Conservation (phyloP, 371 early-diverging fungal species). For the Umbelopsis sp. region DNA sequence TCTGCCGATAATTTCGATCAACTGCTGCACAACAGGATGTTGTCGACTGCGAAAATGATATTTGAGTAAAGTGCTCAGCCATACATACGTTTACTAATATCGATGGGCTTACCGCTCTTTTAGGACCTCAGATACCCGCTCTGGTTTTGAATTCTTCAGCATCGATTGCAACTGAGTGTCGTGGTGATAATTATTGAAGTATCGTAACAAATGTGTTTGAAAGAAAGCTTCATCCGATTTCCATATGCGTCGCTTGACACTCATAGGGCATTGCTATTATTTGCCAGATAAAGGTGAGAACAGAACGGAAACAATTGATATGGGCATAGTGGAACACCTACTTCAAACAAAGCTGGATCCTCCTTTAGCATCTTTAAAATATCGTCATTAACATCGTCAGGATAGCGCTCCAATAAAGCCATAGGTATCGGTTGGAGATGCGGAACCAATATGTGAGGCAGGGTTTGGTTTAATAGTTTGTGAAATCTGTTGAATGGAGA, state of each 20-base stretch:
- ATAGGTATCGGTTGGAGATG: constrained; percentile 69
- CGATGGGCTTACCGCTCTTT: constrained; percentile 41
- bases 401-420: constrained; percentile 60
- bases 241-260: constrained; percentile 51
- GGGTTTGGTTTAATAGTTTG: constrained; percentile 49
- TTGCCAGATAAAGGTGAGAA: constrained; percentile 4
- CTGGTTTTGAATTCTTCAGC: constrained; percentile 53
- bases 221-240: constrained; percentile 52
- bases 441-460: constrained; percentile 59
- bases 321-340: constrained; percentile 15
- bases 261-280: constrained; percentile 40
- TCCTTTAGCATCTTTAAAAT: constrained; percentile 51
- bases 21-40: constrained; percentile 52
- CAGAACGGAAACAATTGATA: no score
- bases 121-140: constrained; percentile 52
- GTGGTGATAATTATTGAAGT: constrained; percentile 51
- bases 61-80: neutral
- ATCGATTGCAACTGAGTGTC: constrained; percentile 43
- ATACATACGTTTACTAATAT: neutral
- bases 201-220: constrained; percentile 39
- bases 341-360: constrained; percentile 53
- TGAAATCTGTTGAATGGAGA: constrained; percentile 40
- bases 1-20: constrained; percentile 58
- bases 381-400: constrained; percentile 51
- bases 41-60: constrained; percentile 44